Conservation (phyloP, 2,329 filamentous ascomycete species). For the Didymella segeticola region DNA sequence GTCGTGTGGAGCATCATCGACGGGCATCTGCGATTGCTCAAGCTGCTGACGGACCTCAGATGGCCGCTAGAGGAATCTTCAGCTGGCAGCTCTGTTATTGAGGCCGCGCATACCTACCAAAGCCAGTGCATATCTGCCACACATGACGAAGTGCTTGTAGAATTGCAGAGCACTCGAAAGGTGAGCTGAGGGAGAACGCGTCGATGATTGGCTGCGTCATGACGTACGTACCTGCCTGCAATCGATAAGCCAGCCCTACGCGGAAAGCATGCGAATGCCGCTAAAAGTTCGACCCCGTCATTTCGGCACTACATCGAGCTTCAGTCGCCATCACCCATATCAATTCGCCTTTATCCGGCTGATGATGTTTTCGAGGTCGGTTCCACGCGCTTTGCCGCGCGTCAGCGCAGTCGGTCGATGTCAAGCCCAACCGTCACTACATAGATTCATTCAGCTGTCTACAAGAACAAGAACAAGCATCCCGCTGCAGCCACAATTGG, state of each 20-base stretch:
- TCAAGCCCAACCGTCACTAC: slow-evolving; percentile 31
- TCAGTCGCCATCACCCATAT: slow-evolving; percentile 16
- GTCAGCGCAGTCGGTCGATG: slow-evolving; percentile 31
- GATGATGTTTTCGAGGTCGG: slow-evolving; percentile 48
- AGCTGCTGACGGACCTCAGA: slow-evolving; percentile 77
- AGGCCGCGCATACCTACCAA: slow-evolving; percentile 56
- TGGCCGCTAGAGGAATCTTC: slow-evolving; percentile 64
- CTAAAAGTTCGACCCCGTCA: slow-evolving; percentile 37
- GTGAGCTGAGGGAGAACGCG: slow-evolving; percentile 24
- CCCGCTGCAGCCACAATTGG: slow-evolving; percentile 34
- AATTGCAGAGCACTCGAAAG: slow-evolving; percentile 23
- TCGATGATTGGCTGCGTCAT: slow-evolving; percentile 46
- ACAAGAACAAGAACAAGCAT: slow-evolving; percentile 33
- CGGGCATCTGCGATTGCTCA: slow-evolving; percentile 74
- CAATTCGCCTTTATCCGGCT: slow-evolving; percentile 22
- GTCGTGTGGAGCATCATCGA: slow-evolving; percentile 75
- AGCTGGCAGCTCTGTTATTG: slow-evolving; percentile 7
- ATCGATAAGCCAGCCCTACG: slow-evolving; percentile 36
- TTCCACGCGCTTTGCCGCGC: slow-evolving; percentile 35
- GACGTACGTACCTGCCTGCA: slow-evolving; percentile 5
- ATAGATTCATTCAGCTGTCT: slow-evolving; percentile 29
- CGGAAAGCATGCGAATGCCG: slow-evolving; percentile 31
- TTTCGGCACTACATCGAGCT: slow-evolving; percentile 26
- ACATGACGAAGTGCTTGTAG: slow-evolving; percentile 59
- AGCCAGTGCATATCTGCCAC: slow-evolving; percentile 70